Conservation (phyloP, 1,284 basidiomycete genomes). For the Macrocystidia cucumis region DNA sequence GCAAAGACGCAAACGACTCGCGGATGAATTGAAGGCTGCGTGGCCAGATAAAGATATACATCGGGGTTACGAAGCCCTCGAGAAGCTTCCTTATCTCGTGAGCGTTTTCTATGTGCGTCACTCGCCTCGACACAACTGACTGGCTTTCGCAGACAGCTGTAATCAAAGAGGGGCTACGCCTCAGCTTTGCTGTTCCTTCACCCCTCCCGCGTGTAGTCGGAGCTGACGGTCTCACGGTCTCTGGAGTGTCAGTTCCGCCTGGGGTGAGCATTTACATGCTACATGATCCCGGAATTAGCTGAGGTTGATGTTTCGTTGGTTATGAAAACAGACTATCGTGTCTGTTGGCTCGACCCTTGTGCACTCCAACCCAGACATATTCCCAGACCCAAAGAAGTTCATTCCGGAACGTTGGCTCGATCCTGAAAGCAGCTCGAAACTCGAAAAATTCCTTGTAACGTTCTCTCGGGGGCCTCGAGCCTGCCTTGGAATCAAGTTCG, state of each 20-base stretch:
- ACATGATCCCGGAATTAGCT: too few species aligned
- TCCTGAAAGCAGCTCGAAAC: constrained; percentile 11
- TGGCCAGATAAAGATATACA: constrained; percentile 22
- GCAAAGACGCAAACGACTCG: constrained; percentile 15
- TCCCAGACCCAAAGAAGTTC: constrained; percentile 16
- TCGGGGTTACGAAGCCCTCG: constrained; percentile 17
- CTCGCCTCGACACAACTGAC: too few species aligned
- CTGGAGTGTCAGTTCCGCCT: too few species aligned
- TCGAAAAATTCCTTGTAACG: constrained; percentile 20
- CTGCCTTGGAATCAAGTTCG: too few species aligned
- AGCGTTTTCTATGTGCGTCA: too few species aligned
- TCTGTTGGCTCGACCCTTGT: constrained; percentile 17
- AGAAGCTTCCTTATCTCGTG: constrained; percentile 29
- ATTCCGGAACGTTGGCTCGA: constrained; percentile 20
- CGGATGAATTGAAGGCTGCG: constrained; percentile 16
- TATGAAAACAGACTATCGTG: constrained; percentile 13
- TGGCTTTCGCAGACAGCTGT: not conserved
- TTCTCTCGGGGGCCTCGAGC: constrained; percentile 25
- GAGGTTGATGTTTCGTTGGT: too few species aligned
- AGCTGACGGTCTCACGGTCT: too few species aligned
- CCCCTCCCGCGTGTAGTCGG: too few species aligned
- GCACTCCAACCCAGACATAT: constrained; percentile 17
- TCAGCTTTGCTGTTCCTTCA: too few species aligned
- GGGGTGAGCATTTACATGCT: too few species aligned
- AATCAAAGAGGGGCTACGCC: not conserved